These are phyloP conservation scores for Kingdonia uniflora DNA, from an alignment of 164 flowering plant genomes.

Conservation along the genomic window DNA sequence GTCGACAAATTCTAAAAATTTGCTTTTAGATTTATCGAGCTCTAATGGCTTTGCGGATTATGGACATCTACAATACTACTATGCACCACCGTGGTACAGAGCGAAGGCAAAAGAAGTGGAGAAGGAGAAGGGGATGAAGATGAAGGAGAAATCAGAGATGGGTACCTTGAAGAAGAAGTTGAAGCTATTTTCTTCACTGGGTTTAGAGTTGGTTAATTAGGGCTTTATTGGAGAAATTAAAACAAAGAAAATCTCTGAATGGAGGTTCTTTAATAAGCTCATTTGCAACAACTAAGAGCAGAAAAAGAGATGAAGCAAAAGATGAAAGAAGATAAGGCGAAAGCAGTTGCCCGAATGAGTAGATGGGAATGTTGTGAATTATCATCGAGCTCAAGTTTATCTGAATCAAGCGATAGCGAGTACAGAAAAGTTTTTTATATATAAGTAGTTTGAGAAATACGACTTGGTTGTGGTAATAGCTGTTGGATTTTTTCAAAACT, in stretches of 20 bases:
- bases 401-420: constrained; percentile 47
- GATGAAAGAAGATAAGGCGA: constrained; percentile 37
- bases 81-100: constrained; percentile 10
- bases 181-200: constrained; percentile 23
- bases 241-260: constrained; percentile 16
- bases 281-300: constrained; percentile 31
- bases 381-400: constrained; percentile 31
- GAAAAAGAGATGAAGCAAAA: constrained; percentile 40
- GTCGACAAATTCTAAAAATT: too few species aligned
- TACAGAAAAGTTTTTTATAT: constrained; percentile 40
- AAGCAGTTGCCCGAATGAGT: constrained; percentile 11
- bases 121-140: constrained; percentile 12
- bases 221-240: constrained; percentile 15
- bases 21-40: too few species aligned
- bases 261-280: too few species aligned
- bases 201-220: constrained; percentile 13
- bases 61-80: constrained; percentile 24
- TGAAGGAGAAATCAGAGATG: constrained; percentile 12
- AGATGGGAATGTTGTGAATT: constrained; percentile 14
- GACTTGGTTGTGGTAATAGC: constrained; percentile 3
- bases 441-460: constrained; percentile 18
- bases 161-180: constrained; percentile 24
- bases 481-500: too few species aligned
- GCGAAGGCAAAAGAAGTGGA: constrained; percentile 8
- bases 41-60: constrained; percentile 19